Evolutionary conservation across 192 early-diverging fungal species (phyloP).

Genomic region (Pilobolus umbonatus): DNA sequence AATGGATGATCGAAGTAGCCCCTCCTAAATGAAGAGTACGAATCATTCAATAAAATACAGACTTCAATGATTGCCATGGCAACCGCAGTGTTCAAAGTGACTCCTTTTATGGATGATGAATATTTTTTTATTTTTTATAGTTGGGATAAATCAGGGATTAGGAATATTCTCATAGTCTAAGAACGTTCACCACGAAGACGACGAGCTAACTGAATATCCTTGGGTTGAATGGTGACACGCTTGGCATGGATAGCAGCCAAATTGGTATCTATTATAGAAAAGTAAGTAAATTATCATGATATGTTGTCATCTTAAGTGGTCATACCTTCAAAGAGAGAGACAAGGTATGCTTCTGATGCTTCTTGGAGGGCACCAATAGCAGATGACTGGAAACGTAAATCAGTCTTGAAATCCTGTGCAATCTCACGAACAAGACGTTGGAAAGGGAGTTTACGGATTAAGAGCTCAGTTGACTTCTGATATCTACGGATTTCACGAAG

Average conservation of each 20-base stretch:
- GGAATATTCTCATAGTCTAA: slow-evolving; percentile 38
- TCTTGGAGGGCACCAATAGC: slow-evolving; percentile 99
- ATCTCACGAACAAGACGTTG: slow-evolving; percentile 98
- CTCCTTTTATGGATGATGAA: too few relatives aligned
- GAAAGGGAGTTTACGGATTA: slow-evolving; percentile 91
- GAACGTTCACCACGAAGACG: slow-evolving; percentile 91
- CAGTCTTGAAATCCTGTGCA: slow-evolving; percentile 99
- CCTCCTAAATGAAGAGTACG: too few relatives aligned
- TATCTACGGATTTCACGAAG: slow-evolving; percentile 90
- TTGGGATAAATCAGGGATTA: neutral
- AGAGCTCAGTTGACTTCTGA: slow-evolving; percentile 94
- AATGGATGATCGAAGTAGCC: too few relatives aligned
- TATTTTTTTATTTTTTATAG: neutral
- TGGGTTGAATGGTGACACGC: slow-evolving; percentile 99
- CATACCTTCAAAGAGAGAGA: slow-evolving; percentile 70
- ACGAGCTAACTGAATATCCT: slow-evolving; percentile 98
- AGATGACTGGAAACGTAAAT: slow-evolving; percentile 97
- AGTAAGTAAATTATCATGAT: neutral
- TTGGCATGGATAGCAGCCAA: slow-evolving; percentile 96
- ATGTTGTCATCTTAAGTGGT: neutral
- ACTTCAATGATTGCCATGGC: too few relatives aligned
- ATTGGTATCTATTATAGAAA: slow-evolving; percentile 74
- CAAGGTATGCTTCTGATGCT: slow-evolving; percentile 92
- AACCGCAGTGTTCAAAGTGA: too few relatives aligned
- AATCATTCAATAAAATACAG: too few relatives aligned